phyloP scores from a whole-genome alignment of 257 asterid genomes.

The Plectranthus barbatus region DNA sequence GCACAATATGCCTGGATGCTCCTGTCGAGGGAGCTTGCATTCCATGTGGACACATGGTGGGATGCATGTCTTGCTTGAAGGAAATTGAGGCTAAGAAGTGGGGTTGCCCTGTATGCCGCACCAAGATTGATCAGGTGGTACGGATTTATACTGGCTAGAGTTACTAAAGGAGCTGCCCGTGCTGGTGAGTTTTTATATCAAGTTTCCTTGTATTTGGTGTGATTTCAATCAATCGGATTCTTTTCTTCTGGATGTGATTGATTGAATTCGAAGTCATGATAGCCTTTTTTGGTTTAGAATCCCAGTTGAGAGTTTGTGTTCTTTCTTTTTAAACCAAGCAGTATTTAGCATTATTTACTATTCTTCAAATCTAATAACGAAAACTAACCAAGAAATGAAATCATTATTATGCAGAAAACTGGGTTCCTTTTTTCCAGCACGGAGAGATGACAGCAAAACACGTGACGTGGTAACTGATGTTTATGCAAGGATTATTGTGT shows the following conservation, averaged over 20 bases:
- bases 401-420: too few species aligned
- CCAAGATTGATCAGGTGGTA: slow-evolving; percentile 68
- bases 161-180: slow-evolving; percentile 1
- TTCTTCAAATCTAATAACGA: too few species aligned
- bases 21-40: slow-evolving; percentile 84
- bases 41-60: slow-evolving; percentile 96
- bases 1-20: slow-evolving; percentile 75
- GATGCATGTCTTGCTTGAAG: slow-evolving; percentile 80
- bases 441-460: too few species aligned
- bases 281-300: too few species aligned
- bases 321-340: too few species aligned
- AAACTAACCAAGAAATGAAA: too few species aligned
- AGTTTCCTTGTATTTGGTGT: not conserved
- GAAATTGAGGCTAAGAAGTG: slow-evolving; percentile 64
- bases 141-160: slow-evolving; percentile 64
- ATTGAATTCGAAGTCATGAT: not conserved
- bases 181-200: slow-evolving; percentile 21
- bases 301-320: too few species aligned
- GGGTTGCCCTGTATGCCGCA: slow-evolving; percentile 95
- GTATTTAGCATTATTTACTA: too few species aligned
- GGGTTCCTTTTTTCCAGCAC: too few species aligned
- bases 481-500: too few species aligned
- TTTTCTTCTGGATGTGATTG: not conserved
- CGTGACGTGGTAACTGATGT: too few species aligned
- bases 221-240: not conserved